Conservation (phyloP, 257 asterid genomes). For the Misopates orontium region DNA sequence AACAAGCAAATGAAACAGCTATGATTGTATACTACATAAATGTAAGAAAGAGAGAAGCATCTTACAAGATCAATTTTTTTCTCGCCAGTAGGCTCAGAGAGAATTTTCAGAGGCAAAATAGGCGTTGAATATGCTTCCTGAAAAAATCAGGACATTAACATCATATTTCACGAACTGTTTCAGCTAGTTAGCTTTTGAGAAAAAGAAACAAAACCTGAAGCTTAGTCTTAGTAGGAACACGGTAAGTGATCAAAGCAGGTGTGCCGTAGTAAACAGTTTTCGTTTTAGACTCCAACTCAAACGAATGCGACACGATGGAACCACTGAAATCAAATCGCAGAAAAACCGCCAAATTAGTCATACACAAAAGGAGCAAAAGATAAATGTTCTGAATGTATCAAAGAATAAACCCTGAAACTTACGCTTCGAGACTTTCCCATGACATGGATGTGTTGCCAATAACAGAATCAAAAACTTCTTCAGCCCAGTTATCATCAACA, state of each 20-base stretch:
- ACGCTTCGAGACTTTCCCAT: conserved; percentile 65
- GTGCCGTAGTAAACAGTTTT: conserved; percentile 56
- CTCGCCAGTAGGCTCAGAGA: conserved; percentile 35
- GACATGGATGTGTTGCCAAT: conserved; percentile 60
- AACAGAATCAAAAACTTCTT: conserved; percentile 48
- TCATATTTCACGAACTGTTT: not conserved
- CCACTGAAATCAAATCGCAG: conserved; percentile 44
- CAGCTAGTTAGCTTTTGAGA: not conserved
- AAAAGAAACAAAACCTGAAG: conserved; percentile 49
- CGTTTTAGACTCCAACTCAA: conserved; percentile 59
- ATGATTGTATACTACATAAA: not conserved
- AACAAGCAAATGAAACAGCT: not conserved
- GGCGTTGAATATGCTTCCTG: conserved; percentile 78
- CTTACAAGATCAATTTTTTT: conserved; percentile 48
- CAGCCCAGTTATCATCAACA: conserved; percentile 56
- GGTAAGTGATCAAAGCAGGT: conserved; percentile 61
- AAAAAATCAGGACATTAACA: conserved; percentile 8
- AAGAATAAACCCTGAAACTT: conserved; percentile 27
- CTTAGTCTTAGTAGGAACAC: conserved; percentile 46
- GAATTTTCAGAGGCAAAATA: conserved; percentile 47
- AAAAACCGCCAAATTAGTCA: too few species aligned
- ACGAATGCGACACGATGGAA: conserved; percentile 60
- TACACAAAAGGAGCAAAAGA: not conserved
- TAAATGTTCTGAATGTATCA: not conserved
- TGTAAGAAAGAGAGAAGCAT: conserved; percentile 19